phyloP scores from a whole-genome alignment of 2,329 filamentous ascomycete species.

The Drechslerella stenobrocha region DNA sequence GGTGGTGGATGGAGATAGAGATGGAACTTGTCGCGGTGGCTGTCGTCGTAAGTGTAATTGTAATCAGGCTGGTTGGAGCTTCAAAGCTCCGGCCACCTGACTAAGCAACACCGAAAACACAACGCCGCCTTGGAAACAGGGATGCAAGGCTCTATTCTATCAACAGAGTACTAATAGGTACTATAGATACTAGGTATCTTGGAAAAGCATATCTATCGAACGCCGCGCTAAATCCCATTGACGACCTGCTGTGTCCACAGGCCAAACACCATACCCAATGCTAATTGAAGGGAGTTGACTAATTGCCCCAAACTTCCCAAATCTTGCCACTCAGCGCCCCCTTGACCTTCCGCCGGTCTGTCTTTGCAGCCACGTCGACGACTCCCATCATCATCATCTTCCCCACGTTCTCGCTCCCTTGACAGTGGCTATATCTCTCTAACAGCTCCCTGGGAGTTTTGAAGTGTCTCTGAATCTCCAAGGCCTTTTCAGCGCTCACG shows the following conservation, averaged over 20 bases:
- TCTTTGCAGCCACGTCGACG: slow-evolving; percentile 63
- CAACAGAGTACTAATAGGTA: no score
- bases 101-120: slow-evolving; percentile 29
- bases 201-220: background rate
- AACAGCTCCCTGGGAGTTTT: slow-evolving; percentile 71
- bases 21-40: slow-evolving; percentile 18
- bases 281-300: background rate
- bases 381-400: slow-evolving; percentile 54
- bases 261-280: no score
- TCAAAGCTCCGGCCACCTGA: slow-evolving; percentile 30
- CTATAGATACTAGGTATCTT: background rate
- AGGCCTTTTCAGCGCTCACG: slow-evolving; percentile 74
- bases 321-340: slow-evolving; percentile 70
- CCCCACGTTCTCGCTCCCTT: slow-evolving; percentile 57
- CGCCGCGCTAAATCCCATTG: background rate
- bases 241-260: no score
- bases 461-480: slow-evolving; percentile 80
- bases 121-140: background rate
- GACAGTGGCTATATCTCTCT: slow-evolving; percentile 67
- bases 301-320: slow-evolving; percentile 69
- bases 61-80: slow-evolving; percentile 48
- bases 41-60: slow-evolving; percentile 19
- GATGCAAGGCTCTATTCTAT: no score
- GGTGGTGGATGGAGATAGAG: slow-evolving; percentile 4
- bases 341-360: slow-evolving; percentile 70